Base-by-base conservation (phyloP, 495 filamentous ascomycete species). In the Platismatia glauca region DNA sequence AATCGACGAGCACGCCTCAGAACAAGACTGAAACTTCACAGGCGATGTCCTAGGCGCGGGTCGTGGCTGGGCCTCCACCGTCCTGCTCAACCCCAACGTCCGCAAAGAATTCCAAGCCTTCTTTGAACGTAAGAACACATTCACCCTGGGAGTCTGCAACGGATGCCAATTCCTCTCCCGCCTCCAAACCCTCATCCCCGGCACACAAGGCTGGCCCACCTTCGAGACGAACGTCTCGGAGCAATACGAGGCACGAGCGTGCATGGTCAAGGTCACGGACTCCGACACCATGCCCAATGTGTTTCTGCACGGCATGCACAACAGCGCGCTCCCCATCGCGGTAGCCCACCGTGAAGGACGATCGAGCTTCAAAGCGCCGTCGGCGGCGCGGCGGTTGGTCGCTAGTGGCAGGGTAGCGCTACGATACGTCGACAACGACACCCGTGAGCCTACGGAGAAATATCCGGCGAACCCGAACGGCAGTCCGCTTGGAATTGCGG, bases 401-500 rank as follows among this genome's bases (percentile, higher is more conserved):
- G 77, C 80, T 27, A 78, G 82, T 31, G 80, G 85, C 13, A 76
- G 89, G 29, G 86, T 93, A 6, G 79, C 86, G 4, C 73, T 97
- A 53, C 80, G 89, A 56, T 98, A 92, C 68, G 84, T 96, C 12
- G 89, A 97, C 72, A 96, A 95, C 71, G 73, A 80, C 34, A 78
- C 86, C 48, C 71, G 81, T 31, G 77, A 81, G 56, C 83, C 86
- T 4, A 95, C 94, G 5, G 87, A 89, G 75, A 77, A 77, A 64
- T 98, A 97, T 72, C 94, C 94, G 12, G 88, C 80, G 70, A 98
- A 98, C 76, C 91, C 94, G 20, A 97, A 97, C 72, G 94, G 94
- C 37, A 92, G 88, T 71, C 89, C 89, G 15, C 82, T 83, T 46
- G 94, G 91, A 71, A 87, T 97, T 67, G 89, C 94, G 3, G 92